Percentiles rank a stretch among this genome's conserved stretches.
Evolutionary conservation across 2,329 filamentous ascomycete species (phyloP).

Genomic region (Ustilaginoidea virens): DNA sequence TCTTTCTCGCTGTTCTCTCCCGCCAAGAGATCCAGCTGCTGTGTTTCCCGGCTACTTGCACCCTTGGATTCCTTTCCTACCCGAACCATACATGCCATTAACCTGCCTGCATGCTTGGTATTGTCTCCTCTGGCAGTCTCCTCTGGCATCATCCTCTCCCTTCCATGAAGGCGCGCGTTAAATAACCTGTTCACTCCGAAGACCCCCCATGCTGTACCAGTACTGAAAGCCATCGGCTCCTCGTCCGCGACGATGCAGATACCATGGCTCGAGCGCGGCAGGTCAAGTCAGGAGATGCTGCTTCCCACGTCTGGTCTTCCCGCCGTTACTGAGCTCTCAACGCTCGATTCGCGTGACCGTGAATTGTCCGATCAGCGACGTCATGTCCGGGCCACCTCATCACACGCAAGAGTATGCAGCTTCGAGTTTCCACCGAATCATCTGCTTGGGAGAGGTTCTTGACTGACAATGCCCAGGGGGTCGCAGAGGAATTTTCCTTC

Average conservation of each 20-base stretch:
- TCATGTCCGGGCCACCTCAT: slow-evolving; percentile 34
- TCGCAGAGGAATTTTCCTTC: slow-evolving; percentile 46
- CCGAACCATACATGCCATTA: too few species aligned
- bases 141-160: not conserved
- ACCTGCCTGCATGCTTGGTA: too few species aligned
- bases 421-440: too few species aligned
- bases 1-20: too few species aligned
- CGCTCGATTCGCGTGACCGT: slow-evolving; percentile 9
- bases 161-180: slow-evolving; percentile 5
- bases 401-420: slow-evolving; percentile 40
- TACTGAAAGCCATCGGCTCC: slow-evolving; percentile 5
- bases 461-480: slow-evolving; percentile 20
- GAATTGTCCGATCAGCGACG: slow-evolving; percentile 15
- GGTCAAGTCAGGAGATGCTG: slow-evolving; percentile 15
- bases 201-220: slow-evolving; percentile 4
- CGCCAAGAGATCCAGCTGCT: too few species aligned
- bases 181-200: slow-evolving; percentile 8
- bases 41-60: too few species aligned
- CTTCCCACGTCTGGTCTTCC: slow-evolving; percentile 20
- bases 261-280: slow-evolving; percentile 19
- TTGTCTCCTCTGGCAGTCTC: too few species aligned
- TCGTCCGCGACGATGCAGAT: slow-evolving; percentile 19
- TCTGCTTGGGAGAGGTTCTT: too few species aligned
- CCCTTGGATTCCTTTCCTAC: too few species aligned
- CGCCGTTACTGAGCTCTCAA: slow-evolving; percentile 14